These are phyloP conservation scores for Ganoderma lingzhi DNA, from an alignment of 1,284 basidiomycete genomes.

Conservation along the genomic window DNA sequence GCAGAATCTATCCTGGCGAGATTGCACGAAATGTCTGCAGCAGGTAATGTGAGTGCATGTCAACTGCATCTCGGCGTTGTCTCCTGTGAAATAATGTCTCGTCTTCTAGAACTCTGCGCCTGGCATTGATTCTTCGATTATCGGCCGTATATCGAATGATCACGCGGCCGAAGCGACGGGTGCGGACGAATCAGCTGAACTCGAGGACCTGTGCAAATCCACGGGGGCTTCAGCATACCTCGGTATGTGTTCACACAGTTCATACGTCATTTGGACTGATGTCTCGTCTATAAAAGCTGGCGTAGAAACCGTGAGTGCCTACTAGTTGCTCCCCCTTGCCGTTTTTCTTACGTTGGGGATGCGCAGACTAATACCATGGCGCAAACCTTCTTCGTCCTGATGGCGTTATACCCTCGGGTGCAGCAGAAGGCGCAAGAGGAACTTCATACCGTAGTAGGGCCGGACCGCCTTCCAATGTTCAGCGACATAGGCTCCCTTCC, in stretches of 20 bases:
- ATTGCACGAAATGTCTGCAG: neutral
- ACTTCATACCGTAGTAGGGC: conserved; percentile 40
- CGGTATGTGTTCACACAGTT: neutral
- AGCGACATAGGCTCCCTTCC: conserved; percentile 38
- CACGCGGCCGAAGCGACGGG: neutral
- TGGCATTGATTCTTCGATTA: neutral
- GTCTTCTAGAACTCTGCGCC: neutral
- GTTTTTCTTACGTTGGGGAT: neutral
- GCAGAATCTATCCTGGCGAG: neutral
- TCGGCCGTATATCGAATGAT: neutral
- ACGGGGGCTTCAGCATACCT: conserved; percentile 11
- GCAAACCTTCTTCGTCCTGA: conserved; percentile 37
- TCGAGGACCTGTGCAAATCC: neutral
- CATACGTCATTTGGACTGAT: too few species aligned
- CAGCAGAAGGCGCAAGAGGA: conserved; percentile 42
- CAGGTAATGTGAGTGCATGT: neutral
- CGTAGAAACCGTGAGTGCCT: neutral
- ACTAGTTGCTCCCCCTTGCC: neutral
- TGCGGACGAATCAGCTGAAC: neutral
- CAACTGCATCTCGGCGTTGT: neutral
- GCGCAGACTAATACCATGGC: conserved; percentile 19
- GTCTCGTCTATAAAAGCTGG: neutral
- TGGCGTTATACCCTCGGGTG: conserved; percentile 40
- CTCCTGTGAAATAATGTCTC: neutral
- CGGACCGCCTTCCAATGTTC: conserved; percentile 40